Conservation (phyloP, 495 filamentous ascomycete genomes). For the Amniculicola lignicola region DNA sequence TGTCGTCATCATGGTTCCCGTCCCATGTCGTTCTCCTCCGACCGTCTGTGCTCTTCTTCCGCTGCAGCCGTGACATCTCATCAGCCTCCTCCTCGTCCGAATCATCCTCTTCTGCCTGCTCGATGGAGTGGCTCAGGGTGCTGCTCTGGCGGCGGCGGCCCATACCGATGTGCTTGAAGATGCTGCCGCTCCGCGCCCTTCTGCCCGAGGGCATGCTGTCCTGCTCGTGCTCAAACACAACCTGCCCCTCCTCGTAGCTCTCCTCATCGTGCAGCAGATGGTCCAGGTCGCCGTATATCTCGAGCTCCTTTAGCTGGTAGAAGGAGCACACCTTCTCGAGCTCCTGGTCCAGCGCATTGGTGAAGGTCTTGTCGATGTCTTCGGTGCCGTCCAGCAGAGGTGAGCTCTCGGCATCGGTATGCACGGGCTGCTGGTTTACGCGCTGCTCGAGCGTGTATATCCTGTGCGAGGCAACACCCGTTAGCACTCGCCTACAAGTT, state of each 20-base stretch:
- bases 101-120: conserved; percentile 45
- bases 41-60: conserved; percentile 35
- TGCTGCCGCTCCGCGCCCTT: conserved; percentile 46
- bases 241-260: conserved; percentile 62
- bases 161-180: conserved; percentile 48
- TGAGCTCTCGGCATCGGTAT: conserved; percentile 83
- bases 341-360: conserved; percentile 77
- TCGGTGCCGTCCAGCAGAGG: conserved; percentile 66
- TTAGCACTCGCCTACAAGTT: conserved; percentile 17
- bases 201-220: conserved; percentile 50
- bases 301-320: conserved; percentile 79
- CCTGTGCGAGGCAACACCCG: conserved; percentile 49
- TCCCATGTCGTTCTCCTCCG: conserved; percentile 34
- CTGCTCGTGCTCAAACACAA: conserved; percentile 55
- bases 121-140: conserved; percentile 43
- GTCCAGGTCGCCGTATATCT: conserved; percentile 78
- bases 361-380: conserved; percentile 76
- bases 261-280: conserved; percentile 71
- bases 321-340: conserved; percentile 91
- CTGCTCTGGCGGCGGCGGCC: conserved; percentile 47
- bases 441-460: conserved; percentile 92
- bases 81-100: conserved; percentile 63
- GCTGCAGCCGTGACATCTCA: conserved; percentile 54
- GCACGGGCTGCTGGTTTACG: conserved; percentile 52
- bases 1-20: conserved; percentile 25